Percentiles rank a stretch among this genome's conserved stretches.
Evolutionary conservation across 306 rosid genomes (phyloP).

Genomic region (Ceratonia siliqua): DNA sequence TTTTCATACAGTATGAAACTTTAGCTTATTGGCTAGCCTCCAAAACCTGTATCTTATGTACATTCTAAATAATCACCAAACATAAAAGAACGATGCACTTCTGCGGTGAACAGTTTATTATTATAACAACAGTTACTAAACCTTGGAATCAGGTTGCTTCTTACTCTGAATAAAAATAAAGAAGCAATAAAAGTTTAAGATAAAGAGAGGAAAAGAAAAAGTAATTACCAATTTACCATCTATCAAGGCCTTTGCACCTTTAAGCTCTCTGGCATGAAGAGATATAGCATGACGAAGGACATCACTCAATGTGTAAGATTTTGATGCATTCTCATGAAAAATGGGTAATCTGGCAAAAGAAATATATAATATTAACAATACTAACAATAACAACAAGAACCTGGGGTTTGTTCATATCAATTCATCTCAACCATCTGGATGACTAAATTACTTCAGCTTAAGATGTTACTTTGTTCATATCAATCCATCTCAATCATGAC

Average conservation of each 20-base stretch:
- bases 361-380: no score
- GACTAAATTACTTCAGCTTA: background rate
- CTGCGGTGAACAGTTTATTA: background rate
- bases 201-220: background rate
- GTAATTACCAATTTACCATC: constrained; percentile 80
- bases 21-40: background rate
- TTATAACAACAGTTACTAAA: background rate
- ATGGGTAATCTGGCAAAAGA: constrained; percentile 69
- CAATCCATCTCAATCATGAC: background rate
- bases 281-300: constrained; percentile 66
- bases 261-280: constrained; percentile 69
- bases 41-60: background rate
- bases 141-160: background rate
- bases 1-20: background rate
- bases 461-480: background rate
- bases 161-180: constrained; percentile 3
- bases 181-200: background rate
- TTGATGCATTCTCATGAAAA: constrained; percentile 54
- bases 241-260: constrained; percentile 62
- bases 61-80: background rate
- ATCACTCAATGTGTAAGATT: constrained; percentile 56
- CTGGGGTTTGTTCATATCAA: no score
- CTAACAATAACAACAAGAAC: no score
- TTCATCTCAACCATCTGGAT: background rate
- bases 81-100: background rate